These are phyloP conservation scores for Cryphonectria radicalis DNA, from an alignment of 2,329 filamentous ascomycete genomes.

Conservation along the genomic window DNA sequence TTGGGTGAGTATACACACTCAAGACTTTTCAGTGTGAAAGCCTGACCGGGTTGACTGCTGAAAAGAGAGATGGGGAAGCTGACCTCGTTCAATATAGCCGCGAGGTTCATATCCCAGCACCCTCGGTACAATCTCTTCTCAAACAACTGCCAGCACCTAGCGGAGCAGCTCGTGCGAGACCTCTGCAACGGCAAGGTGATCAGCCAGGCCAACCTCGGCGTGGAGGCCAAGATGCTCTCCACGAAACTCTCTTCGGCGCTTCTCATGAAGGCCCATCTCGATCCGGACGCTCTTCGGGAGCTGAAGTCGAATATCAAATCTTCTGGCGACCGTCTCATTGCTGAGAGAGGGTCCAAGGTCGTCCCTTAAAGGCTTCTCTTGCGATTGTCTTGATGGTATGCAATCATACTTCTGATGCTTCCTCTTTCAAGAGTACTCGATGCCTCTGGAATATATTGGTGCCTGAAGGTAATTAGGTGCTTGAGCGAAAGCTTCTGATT, in stretches of 20 bases:
- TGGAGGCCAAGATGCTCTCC: slow-evolving; percentile 37
- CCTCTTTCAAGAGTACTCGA: not conserved
- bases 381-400: too few species aligned
- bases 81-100: slow-evolving; percentile 30
- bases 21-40: not conserved
- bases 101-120: slow-evolving; percentile 36
- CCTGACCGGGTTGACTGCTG: not conserved
- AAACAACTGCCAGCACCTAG: slow-evolving; percentile 41
- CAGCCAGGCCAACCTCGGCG: slow-evolving; percentile 39
- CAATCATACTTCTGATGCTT: not conserved
- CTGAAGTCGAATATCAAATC: slow-evolving; percentile 28
- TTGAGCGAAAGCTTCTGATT: not conserved
- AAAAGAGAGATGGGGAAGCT: not conserved
- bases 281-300: slow-evolving; percentile 23
- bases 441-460: not conserved
- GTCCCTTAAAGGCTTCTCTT: slow-evolving; percentile 12
- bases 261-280: slow-evolving; percentile 36
- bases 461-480: not conserved
- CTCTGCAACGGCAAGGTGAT: slow-evolving; percentile 39
- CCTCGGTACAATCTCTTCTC: slow-evolving; percentile 39
- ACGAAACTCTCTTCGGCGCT: slow-evolving; percentile 36
- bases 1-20: slow-evolving; percentile 33
- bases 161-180: slow-evolving; percentile 38
- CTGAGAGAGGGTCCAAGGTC: slow-evolving; percentile 25
- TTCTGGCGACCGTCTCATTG: slow-evolving; percentile 27